phyloP scores from a whole-genome alignment of 2,329 filamentous ascomycete genomes.

The Ceratocystiopsis sp. region DNA sequence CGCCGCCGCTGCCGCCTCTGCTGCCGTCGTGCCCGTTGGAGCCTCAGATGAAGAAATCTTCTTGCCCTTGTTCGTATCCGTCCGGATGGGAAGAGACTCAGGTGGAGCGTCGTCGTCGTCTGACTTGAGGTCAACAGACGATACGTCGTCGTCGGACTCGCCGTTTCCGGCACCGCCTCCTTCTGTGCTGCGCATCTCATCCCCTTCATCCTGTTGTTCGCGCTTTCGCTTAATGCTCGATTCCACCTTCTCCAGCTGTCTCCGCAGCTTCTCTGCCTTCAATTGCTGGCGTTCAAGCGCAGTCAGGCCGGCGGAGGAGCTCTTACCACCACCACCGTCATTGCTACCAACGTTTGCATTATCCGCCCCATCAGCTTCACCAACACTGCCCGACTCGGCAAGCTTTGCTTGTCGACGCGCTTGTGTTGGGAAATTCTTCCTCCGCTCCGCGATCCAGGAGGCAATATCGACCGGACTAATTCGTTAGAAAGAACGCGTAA shows the following conservation, averaged over 20 bases:
- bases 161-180: slow-evolving; percentile 8
- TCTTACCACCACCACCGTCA: slow-evolving; percentile 17
- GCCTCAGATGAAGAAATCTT: slow-evolving; percentile 11
- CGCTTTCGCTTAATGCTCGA: slow-evolving; percentile 52
- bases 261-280: slow-evolving; percentile 43
- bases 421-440: slow-evolving; percentile 63
- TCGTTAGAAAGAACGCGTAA: slow-evolving; percentile 4
- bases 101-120: slow-evolving; percentile 33
- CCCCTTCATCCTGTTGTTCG: slow-evolving; percentile 48
- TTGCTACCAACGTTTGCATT: slow-evolving; percentile 35
- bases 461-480: slow-evolving; percentile 49
- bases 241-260: slow-evolving; percentile 53
- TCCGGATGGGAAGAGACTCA: slow-evolving; percentile 37
- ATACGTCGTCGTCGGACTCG: slow-evolving; percentile 26
- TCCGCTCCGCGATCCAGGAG: slow-evolving; percentile 67
- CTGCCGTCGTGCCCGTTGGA: slow-evolving; percentile 27
- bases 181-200: slow-evolving; percentile 39
- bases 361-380: slow-evolving; percentile 29
- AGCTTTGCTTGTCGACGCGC: slow-evolving; percentile 49
- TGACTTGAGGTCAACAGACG: slow-evolving; percentile 12
- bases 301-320: slow-evolving; percentile 19
- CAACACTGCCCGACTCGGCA: slow-evolving; percentile 20
- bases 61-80: slow-evolving; percentile 11
- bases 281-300: slow-evolving; percentile 36
- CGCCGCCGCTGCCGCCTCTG: slow-evolving; percentile 5